A percentile compares a stretch with the other conserved stretches of the same genome.
Conservation (phyloP, 2,329 filamentous ascomycete species). For the Aureobasidium musti region DNA sequence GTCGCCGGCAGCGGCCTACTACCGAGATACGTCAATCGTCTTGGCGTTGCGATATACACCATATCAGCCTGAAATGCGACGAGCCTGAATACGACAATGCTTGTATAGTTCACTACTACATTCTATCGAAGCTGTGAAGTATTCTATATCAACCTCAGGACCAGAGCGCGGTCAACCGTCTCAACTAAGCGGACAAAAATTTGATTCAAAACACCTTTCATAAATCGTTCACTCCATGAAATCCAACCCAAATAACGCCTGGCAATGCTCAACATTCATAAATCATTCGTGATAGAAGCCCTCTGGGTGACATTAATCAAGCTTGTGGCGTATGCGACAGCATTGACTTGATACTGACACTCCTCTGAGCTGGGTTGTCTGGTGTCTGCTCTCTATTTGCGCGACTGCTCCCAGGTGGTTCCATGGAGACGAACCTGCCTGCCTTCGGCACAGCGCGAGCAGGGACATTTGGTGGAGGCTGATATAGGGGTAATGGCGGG, state of each 20-base stretch:
- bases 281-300: not conserved
- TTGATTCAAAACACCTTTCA: not conserved
- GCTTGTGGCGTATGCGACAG: constrained; percentile 2
- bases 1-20: constrained; percentile 13
- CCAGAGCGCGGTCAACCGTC: not conserved
- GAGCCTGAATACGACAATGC: not conserved
- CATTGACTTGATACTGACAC: constrained; percentile 24
- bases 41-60: constrained; percentile 18
- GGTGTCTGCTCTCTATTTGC: not conserved
- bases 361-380: not conserved
- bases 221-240: not conserved
- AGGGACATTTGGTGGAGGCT: constrained; percentile 38
- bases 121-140: not conserved
- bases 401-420: not conserved
- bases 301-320: not conserved
- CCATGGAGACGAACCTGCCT: not conserved
- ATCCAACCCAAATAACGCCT: constrained; percentile 1
- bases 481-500: constrained; percentile 39
- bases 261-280: not conserved
- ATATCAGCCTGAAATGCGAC: constrained; percentile 24
- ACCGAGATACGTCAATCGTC: constrained; percentile 10
- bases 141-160: not conserved
- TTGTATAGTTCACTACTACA: not conserved
- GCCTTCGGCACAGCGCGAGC: not conserved
- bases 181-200: not conserved